Percentiles rank a stretch among this genome's conserved stretches.
Conservation (phyloP, 2,329 filamentous ascomycete genomes). For the Lachnellula arida region DNA sequence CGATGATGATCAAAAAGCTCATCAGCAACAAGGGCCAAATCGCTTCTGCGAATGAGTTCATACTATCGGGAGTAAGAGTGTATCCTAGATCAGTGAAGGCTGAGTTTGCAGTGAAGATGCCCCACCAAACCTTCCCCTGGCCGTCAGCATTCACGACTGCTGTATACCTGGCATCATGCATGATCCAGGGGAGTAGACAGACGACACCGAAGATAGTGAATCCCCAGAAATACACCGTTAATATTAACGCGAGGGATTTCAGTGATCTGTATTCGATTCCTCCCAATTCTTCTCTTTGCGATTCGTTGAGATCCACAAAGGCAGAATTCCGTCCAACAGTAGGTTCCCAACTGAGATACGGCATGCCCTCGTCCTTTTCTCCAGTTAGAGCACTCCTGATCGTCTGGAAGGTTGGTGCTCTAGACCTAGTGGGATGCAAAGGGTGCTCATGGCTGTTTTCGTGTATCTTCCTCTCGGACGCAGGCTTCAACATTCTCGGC, state of each 20-base stretch:
- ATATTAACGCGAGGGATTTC: conserved; percentile 75
- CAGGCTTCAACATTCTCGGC: conserved; percentile 35
- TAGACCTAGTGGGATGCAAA: conserved; percentile 3
- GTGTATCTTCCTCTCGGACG: conserved; percentile 29
- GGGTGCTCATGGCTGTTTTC: conserved; percentile 27
- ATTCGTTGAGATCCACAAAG: conserved; percentile 81
- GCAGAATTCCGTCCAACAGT: conserved; percentile 91
- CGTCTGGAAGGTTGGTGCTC: conserved; percentile 48
- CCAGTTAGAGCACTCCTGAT: conserved; percentile 43
- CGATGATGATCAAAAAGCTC: conserved; percentile 85
- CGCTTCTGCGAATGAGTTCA: conserved; percentile 80
- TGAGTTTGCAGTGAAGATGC: conserved; percentile 80
- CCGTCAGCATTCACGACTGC: conserved; percentile 56
- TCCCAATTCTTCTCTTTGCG: conserved; percentile 89
- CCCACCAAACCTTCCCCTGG: conserved; percentile 79
- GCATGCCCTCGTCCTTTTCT: conserved; percentile 59
- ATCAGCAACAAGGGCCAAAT: conserved; percentile 71
- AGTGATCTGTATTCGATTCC: conserved; percentile 94
- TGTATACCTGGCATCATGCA: conserved; percentile 57
- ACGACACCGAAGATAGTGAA: conserved; percentile 76
- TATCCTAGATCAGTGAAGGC: conserved; percentile 95
- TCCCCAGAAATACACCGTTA: conserved; percentile 75
- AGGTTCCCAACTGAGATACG: conserved; percentile 91
- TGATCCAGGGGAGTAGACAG: conserved; percentile 76
- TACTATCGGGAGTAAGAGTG: conserved; percentile 87